Conservation (phyloP, 1,139 yeast species). For the Entelexis sorbosivorans region DNA sequence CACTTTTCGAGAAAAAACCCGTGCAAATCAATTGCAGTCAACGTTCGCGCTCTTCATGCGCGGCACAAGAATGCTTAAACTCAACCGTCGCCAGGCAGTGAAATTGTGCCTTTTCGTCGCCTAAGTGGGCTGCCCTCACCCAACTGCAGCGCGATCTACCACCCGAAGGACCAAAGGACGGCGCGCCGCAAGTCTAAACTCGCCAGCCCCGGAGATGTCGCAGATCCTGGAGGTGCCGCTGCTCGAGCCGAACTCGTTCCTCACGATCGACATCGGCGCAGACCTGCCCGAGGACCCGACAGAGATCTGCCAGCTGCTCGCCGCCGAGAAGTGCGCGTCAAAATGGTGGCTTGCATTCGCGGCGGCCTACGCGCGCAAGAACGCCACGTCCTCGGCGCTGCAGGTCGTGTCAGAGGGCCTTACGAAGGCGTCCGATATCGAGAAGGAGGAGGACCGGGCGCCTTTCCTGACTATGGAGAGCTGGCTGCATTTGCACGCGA, state of each 20-base stretch:
- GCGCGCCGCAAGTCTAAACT: background rate
- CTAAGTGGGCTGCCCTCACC: slow-evolving; percentile 1
- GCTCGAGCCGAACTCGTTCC: slow-evolving; percentile 34
- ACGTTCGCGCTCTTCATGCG: too few relatives aligned
- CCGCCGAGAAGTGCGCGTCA: slow-evolving; percentile 63
- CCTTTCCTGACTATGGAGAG: slow-evolving; percentile 53
- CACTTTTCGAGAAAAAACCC: too few relatives aligned
- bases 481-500: slow-evolving; percentile 58
- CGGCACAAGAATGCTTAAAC: too few relatives aligned
- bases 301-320: slow-evolving; percentile 65
- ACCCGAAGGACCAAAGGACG: background rate
- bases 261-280: slow-evolving; percentile 38
- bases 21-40: too few relatives aligned
- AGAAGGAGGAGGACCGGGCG: slow-evolving; percentile 39
- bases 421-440: slow-evolving; percentile 29
- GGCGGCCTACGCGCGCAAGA: slow-evolving; percentile 60
- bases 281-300: slow-evolving; percentile 85
- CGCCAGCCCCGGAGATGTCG: slow-evolving; percentile 7
- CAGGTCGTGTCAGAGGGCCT: slow-evolving; percentile 56
- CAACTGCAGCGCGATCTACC: background rate
- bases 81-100: too few relatives aligned
- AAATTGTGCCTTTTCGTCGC: background rate
- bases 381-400: slow-evolving; percentile 50
- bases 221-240: slow-evolving; percentile 35
- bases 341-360: slow-evolving; percentile 81